Conservation (phyloP, 176 grass and related monocot genomes). For the Bromus sterilis region DNA sequence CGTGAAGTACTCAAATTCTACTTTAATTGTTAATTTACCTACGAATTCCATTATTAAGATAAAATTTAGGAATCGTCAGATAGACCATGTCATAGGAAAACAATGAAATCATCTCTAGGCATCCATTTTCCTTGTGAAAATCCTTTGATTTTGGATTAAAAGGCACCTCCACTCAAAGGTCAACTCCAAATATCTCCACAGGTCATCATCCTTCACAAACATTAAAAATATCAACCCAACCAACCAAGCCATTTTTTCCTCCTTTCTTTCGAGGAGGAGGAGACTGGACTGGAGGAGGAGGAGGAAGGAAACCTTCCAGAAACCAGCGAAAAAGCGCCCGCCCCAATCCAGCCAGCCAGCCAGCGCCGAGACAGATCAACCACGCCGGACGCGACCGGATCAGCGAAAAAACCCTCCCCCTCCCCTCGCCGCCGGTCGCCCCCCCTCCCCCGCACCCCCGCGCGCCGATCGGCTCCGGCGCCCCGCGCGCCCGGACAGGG, state of each 20-base stretch:
- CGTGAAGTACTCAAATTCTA: too few relatives aligned
- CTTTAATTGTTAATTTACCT: too few relatives aligned
- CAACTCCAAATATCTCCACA: neutral
- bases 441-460: too few relatives aligned
- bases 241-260: neutral
- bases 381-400: too few relatives aligned
- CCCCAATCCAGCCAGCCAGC: neutral
- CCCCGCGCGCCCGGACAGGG: neutral
- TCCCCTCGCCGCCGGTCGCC: neutral
- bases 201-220: neutral
- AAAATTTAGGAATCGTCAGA: too few relatives aligned
- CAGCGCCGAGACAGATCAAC: too few relatives aligned
- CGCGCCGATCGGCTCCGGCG: neutral
- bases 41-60: too few relatives aligned
- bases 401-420: conserved; percentile 1
- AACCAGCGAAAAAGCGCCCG: conserved; percentile 32
- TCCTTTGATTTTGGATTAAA: neutral
- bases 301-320: conserved; percentile 25
- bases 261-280: neutral
- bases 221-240: conserved; percentile 12
- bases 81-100: too few relatives aligned
- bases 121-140: neutral
- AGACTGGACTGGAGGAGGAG: neutral
- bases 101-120: too few relatives aligned
- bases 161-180: neutral